phyloP scores from a whole-genome alignment of 2,329 filamentous ascomycete species.

The Colletotrichum tropicale region DNA sequence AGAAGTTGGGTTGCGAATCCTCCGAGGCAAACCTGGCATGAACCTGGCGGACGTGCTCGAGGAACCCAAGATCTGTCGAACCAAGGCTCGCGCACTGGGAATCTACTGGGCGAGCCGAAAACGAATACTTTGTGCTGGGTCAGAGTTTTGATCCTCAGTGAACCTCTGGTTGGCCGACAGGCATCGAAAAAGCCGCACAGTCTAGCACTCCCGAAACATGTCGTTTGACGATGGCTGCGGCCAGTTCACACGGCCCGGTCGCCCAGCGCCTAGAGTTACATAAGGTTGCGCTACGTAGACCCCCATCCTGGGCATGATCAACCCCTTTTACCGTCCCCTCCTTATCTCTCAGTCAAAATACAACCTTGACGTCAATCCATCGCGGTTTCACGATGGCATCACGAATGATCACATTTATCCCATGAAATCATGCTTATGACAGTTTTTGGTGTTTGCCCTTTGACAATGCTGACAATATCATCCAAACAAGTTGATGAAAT shows the following conservation, averaged over 20 bases:
- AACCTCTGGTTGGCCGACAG: background rate
- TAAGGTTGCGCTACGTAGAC: background rate
- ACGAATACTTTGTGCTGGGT: background rate
- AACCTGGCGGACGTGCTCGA: background rate
- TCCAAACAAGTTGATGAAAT: background rate
- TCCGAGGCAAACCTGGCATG: background rate
- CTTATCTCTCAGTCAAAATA: background rate
- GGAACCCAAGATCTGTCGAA: background rate
- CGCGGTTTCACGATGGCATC: slow-evolving; percentile 1
- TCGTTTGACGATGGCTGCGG: slow-evolving; percentile 8
- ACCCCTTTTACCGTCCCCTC: background rate
- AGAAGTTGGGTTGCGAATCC: background rate
- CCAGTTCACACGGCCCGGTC: background rate
- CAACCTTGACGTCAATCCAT: background rate
- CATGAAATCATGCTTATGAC: background rate
- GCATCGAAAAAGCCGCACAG: background rate
- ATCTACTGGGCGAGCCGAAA: background rate
- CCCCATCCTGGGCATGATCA: background rate
- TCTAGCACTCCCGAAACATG: background rate
- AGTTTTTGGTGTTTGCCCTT: background rate
- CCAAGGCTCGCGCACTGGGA: background rate
- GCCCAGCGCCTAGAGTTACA: background rate
- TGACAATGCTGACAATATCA: background rate
- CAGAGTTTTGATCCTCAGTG: background rate
- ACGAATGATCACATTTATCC: background rate